Evolutionary conservation across 2,329 filamentous ascomycete species (phyloP).

Genomic region (Cercospora zeae-maydis): DNA sequence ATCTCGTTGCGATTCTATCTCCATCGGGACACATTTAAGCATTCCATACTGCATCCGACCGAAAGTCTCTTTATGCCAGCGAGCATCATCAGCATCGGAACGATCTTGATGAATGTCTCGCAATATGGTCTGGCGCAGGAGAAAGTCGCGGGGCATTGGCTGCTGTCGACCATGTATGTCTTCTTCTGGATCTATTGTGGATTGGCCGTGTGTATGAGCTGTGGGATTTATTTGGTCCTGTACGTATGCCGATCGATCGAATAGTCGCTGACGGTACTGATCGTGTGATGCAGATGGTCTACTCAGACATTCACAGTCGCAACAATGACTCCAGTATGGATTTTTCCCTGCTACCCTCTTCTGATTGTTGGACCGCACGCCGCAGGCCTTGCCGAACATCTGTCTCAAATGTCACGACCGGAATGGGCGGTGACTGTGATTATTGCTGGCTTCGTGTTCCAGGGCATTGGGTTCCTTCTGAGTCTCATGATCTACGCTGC

Average conservation of each 20-base stretch:
- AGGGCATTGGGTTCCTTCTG: slow-evolving; percentile 63
- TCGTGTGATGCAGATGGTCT: slow-evolving; percentile 51
- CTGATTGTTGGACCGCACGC: slow-evolving; percentile 73
- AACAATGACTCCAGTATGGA: slow-evolving; percentile 84
- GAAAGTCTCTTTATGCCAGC: slow-evolving; percentile 76
- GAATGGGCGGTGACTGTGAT: slow-evolving; percentile 52
- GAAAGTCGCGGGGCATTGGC: slow-evolving; percentile 54
- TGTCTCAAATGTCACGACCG: slow-evolving; percentile 35
- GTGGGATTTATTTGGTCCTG: slow-evolving; percentile 70
- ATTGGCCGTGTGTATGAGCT: slow-evolving; percentile 64
- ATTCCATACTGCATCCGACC: slow-evolving; percentile 70
- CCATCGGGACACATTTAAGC: slow-evolving; percentile 66
- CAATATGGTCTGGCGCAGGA: slow-evolving; percentile 59
- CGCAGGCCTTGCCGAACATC: slow-evolving; percentile 52
- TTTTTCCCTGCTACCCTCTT: slow-evolving; percentile 79
- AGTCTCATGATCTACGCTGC: slow-evolving; percentile 78
- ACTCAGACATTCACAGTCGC: slow-evolving; percentile 68
- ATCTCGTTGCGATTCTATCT: slow-evolving; percentile 66
- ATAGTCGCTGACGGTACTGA: background rate
- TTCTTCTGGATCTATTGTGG: slow-evolving; percentile 72
- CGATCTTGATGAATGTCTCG: slow-evolving; percentile 62
- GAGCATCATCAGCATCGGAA: slow-evolving; percentile 63
- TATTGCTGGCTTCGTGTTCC: slow-evolving; percentile 57
- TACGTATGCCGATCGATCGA: slow-evolving; percentile 46
- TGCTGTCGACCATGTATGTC: slow-evolving; percentile 56